These are phyloP conservation scores for Nicotiana otophora DNA, from an alignment of 257 asterid species.

Conservation along the genomic window DNA sequence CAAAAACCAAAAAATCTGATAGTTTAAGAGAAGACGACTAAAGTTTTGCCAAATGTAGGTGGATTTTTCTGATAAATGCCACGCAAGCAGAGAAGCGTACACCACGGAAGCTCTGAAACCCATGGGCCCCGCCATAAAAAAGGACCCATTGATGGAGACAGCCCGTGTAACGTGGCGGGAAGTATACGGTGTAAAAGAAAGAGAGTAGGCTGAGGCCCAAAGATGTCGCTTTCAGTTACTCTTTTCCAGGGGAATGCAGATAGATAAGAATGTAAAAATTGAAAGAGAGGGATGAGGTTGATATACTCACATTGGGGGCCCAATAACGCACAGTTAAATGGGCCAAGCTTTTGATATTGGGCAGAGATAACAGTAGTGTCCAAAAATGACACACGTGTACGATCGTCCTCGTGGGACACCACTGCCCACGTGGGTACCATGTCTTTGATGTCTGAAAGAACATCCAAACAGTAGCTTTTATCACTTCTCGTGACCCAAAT, in stretches of 20 bases:
- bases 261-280: conserved; percentile 43
- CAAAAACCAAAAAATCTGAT: not conserved
- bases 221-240: conserved; percentile 18
- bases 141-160: conserved; percentile 21
- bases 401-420: conserved; percentile 17
- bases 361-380: not conserved
- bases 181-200: conserved; percentile 21
- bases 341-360: conserved; percentile 19
- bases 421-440: conserved; percentile 39
- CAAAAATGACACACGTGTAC: conserved; percentile 7
- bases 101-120: conserved; percentile 3
- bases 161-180: conserved; percentile 45
- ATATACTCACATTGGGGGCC: not conserved
- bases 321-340: not conserved
- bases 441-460: conserved; percentile 17
- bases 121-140: conserved; percentile 21
- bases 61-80: conserved; percentile 30
- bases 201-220: conserved; percentile 14
- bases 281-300: not conserved
- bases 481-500: not conserved
- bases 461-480: not conserved
- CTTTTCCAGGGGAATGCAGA: conserved; percentile 19
- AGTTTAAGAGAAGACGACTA: not conserved
- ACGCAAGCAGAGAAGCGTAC: conserved; percentile 30
- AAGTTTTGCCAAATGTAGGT: conserved; percentile 2